These are phyloP conservation scores for Pulicaria dysenterica DNA, from an alignment of 129 eudicot species.

Conservation along the genomic window DNA sequence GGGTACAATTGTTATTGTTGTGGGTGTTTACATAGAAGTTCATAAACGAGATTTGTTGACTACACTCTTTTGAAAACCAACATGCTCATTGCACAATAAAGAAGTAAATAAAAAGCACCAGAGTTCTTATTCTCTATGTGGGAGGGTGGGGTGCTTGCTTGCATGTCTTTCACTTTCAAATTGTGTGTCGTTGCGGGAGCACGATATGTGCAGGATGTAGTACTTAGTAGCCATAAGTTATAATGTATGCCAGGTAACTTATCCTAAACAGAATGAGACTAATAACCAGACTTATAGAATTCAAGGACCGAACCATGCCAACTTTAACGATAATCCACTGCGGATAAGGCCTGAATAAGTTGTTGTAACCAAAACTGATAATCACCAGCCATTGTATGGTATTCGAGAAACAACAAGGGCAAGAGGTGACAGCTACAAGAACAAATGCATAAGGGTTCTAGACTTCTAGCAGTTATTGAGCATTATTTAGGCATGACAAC, in stretches of 20 bases:
- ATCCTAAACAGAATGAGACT: not conserved
- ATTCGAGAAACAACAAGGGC: not conserved
- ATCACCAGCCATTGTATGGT: not conserved
- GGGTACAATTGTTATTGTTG: too few species aligned
- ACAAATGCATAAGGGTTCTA: not conserved
- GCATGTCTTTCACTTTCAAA: not conserved
- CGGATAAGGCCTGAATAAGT: not conserved
- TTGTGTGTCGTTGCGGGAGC: not conserved
- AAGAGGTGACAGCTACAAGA: not conserved
- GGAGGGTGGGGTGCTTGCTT: not conserved
- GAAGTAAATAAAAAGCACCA: not conserved
- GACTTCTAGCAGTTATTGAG: not conserved
- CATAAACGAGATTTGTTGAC: not conserved
- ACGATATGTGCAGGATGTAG: not conserved
- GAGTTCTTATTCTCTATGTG: not conserved
- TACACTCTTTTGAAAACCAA: not conserved
- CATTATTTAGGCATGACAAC: not conserved
- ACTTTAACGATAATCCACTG: not conserved
- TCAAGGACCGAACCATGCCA: not conserved
- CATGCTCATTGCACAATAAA: not conserved
- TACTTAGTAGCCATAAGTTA: not conserved
- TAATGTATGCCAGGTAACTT: not conserved
- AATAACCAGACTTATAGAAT: not conserved
- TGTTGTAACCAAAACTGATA: constrained; percentile 2
- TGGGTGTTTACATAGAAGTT: too few species aligned